Evolutionary conservation across 768 basidiomycete species (phyloP).

Genomic region (Lactarius hatsudake): DNA sequence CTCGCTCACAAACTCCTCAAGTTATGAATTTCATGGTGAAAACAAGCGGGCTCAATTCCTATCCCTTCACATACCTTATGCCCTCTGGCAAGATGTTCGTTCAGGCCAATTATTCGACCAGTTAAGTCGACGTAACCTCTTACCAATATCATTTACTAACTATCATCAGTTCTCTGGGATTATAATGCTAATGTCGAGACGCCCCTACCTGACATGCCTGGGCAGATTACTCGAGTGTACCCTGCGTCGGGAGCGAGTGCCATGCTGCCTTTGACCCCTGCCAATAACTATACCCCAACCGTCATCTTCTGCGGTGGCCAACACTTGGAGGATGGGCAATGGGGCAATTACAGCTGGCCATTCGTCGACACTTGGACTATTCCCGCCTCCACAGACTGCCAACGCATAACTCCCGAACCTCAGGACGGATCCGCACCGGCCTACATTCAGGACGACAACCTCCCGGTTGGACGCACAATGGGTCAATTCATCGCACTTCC

Average conservation of each 20-base stretch:
- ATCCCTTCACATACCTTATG: constrained; percentile 72
- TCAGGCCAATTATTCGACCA: constrained; percentile 77
- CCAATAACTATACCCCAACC: constrained; percentile 83
- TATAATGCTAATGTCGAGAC: constrained; percentile 55
- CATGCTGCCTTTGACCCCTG: constrained; percentile 89
- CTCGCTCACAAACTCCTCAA: constrained; percentile 45
- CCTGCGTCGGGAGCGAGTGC: constrained; percentile 86
- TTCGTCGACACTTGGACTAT: constrained; percentile 70
- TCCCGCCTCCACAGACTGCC: constrained; percentile 70
- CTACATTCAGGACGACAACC: constrained; percentile 71
- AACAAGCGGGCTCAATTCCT: constrained; percentile 77
- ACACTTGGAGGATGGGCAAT: constrained; percentile 66
- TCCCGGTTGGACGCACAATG: constrained; percentile 81
- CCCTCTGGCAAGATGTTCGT: constrained; percentile 76
- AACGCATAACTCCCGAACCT: constrained; percentile 85
- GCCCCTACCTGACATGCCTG: constrained; percentile 69
- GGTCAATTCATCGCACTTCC: constrained; percentile 87
- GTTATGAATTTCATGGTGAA: constrained; percentile 64
- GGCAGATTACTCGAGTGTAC: constrained; percentile 74
- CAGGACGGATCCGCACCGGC: constrained; percentile 54
- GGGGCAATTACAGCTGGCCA: constrained; percentile 76
- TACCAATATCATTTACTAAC: constrained; percentile 21
- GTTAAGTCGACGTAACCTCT: constrained; percentile 39
- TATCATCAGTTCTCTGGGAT: constrained; percentile 47
- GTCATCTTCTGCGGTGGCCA: constrained; percentile 90